These are phyloP conservation scores for Krasilnikovozyma curviuscula DNA, from an alignment of 768 basidiomycete species.

Conservation along the genomic window DNA sequence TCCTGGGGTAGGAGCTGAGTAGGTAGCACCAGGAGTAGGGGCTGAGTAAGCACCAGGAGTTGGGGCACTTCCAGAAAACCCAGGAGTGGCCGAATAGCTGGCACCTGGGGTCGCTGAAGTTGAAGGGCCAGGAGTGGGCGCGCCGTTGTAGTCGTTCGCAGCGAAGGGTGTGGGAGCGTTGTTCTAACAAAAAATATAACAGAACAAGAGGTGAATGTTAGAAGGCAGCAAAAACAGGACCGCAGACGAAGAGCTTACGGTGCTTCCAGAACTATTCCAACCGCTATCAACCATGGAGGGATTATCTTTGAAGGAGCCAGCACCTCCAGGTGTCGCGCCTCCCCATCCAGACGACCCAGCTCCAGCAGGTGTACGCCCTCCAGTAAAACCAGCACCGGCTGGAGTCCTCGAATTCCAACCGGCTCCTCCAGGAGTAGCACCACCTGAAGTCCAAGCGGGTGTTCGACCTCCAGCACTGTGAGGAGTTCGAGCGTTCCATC, in stretches of 20 bases:
- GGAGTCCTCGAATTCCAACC: conserved; percentile 2
- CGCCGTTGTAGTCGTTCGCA: neutral
- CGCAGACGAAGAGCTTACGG: too few species aligned
- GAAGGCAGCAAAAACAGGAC: too few species aligned
- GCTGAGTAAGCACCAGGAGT: conserved; percentile 32
- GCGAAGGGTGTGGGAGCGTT: neutral
- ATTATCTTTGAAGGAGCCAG: too few species aligned
- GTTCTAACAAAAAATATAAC: too few species aligned
- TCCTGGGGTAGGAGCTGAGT: conserved; percentile 26
- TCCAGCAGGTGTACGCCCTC: conserved; percentile 4
- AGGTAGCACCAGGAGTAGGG: conserved; percentile 28
- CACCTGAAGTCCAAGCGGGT: neutral
- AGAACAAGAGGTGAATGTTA: too few species aligned
- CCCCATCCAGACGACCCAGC: conserved; percentile 4
- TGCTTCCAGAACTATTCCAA: too few species aligned
- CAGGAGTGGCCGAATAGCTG: conserved; percentile 12
- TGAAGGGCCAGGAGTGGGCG: too few species aligned
- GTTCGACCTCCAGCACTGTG: conserved; percentile 1
- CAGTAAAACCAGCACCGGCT: conserved; percentile 4
- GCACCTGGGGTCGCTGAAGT: too few species aligned
- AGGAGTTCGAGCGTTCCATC: conserved; percentile 30
- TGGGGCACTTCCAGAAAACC: conserved; percentile 31
- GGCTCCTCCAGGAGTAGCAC: neutral
- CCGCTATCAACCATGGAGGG: too few species aligned
- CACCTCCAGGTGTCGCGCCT: too few species aligned